Conservation (phyloP, 345 rosid species). For the Sisymbrium altissimum region DNA sequence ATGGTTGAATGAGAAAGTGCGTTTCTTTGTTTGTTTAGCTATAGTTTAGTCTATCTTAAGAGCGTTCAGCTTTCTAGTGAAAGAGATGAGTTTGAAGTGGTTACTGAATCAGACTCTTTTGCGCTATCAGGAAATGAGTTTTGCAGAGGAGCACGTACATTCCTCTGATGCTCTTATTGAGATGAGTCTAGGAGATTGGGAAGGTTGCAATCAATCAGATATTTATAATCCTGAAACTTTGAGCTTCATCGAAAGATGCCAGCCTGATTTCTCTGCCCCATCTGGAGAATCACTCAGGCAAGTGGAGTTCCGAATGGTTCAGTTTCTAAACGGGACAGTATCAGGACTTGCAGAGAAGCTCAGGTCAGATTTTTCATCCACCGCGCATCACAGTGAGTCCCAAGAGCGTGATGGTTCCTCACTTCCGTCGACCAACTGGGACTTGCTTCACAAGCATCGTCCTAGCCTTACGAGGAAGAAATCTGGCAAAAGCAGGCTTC, state of each 20-base stretch:
- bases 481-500: slow-evolving; percentile 92
- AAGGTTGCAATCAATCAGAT: slow-evolving; percentile 64
- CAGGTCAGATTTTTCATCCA: slow-evolving; percentile 49
- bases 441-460: slow-evolving; percentile 63
- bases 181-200: slow-evolving; percentile 87
- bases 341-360: slow-evolving; percentile 62
- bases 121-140: slow-evolving; percentile 89
- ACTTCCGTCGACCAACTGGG: slow-evolving; percentile 51
- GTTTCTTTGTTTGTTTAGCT: no score
- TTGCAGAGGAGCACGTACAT: slow-evolving; percentile 63
- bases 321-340: slow-evolving; percentile 67
- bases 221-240: slow-evolving; percentile 58
- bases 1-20: neutral
- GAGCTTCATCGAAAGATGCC: slow-evolving; percentile 60
- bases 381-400: slow-evolving; percentile 38
- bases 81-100: neutral
- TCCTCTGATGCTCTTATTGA: slow-evolving; percentile 65
- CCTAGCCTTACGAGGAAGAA: slow-evolving; percentile 63
- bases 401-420: slow-evolving; percentile 53
- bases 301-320: slow-evolving; percentile 86
- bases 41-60: no score
- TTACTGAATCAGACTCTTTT: neutral
- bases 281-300: slow-evolving; percentile 93
- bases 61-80: neutral
- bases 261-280: slow-evolving; percentile 90